Evolutionary conservation across 306 rosid species (phyloP).

Genomic region (Pyrus pyrifolia): DNA sequence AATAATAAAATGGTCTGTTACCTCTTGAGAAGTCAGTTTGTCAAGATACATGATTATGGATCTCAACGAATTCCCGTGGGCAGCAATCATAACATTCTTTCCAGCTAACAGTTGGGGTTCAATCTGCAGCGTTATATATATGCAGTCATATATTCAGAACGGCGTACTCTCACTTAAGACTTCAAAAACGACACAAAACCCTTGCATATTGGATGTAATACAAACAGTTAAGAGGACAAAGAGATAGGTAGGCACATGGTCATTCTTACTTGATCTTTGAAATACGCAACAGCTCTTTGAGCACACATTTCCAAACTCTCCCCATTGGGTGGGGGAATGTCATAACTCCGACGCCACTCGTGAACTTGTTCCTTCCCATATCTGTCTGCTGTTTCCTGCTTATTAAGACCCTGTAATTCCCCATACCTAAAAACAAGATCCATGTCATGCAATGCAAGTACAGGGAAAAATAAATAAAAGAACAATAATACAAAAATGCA

Average conservation of each 20-base stretch:
- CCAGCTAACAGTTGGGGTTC: slow-evolving; percentile 87
- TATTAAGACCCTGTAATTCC: slow-evolving; percentile 93
- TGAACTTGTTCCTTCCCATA: slow-evolving; percentile 97
- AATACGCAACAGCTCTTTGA: slow-evolving; percentile 96
- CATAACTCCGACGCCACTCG: slow-evolving; percentile 97
- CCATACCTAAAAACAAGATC: slow-evolving; percentile 69
- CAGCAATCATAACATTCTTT: slow-evolving; percentile 94
- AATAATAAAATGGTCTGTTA: slow-evolving; percentile 5
- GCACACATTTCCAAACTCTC: slow-evolving; percentile 99
- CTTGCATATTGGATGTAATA: background rate
- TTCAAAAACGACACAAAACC: background rate
- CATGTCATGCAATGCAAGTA: background rate
- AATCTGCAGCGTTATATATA: slow-evolving; percentile 48
- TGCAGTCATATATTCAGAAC: slow-evolving; percentile 24
- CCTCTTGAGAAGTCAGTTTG: slow-evolving; percentile 96
- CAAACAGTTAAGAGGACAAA: background rate
- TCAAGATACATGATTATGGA: slow-evolving; percentile 98
- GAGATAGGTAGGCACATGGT: background rate
- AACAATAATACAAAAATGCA: slow-evolving; percentile 9
- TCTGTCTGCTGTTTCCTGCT: slow-evolving; percentile 97
- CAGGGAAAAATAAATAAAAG: background rate
- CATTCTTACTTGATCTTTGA: slow-evolving; percentile 63
- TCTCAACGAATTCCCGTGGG: slow-evolving; percentile 96
- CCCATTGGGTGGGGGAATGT: slow-evolving; percentile 91
- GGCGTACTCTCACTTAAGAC: background rate